Evolutionary conservation across 768 basidiomycete species (phyloP), one percentile per base, ranked within the genome.

Genomic region (Tylopilus vinaceipallidus): DNA sequence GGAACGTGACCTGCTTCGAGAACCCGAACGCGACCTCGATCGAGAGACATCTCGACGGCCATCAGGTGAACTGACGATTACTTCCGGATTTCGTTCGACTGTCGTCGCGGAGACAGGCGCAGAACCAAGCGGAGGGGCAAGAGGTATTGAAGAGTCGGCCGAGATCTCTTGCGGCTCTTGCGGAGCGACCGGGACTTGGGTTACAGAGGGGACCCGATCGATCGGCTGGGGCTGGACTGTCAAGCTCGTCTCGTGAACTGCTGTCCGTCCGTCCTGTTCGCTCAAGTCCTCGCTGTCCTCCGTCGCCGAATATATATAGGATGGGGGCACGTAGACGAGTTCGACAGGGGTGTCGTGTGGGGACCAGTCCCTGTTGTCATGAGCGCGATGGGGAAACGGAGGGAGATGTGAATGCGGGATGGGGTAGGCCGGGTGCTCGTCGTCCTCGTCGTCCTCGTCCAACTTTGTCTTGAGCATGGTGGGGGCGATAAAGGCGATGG

Each of bases 391-490:
- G 8, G 54, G 12, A 30, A 53, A 51, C 19, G 53, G 27, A 20
- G 52, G 53, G 19, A 56, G 6, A 6, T 55, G 56, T 4, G 57
- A 6, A 19, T 58, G 57, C 16, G 55, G 27, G 22, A 54, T 35
- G 2, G 59, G 30, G 24, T 48, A 53, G n/a, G 56, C 34, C 6
- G 52, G 47, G 19, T 41, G 43, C 6, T 64, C 69, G 19, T 71
- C 69, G 40, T 78, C 77, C 44, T 64, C 70, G 23, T 71, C 69
- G 38, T 79, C 78, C 44, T 80, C 78, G 6, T 75, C 77, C 1
- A 77, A 74, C 10, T 75, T 80, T 16, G 90, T 90, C 73, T 98
- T 99, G 56, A 98, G 76, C 39, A 90, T 79, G 5, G 97, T 95
- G 5, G 86, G 86, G 0, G 86, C 82, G 39, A 88, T 86, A 32